phyloP scores from a whole-genome alignment of 2,329 filamentous ascomycete genomes.

The Fusarium torulosum region DNA sequence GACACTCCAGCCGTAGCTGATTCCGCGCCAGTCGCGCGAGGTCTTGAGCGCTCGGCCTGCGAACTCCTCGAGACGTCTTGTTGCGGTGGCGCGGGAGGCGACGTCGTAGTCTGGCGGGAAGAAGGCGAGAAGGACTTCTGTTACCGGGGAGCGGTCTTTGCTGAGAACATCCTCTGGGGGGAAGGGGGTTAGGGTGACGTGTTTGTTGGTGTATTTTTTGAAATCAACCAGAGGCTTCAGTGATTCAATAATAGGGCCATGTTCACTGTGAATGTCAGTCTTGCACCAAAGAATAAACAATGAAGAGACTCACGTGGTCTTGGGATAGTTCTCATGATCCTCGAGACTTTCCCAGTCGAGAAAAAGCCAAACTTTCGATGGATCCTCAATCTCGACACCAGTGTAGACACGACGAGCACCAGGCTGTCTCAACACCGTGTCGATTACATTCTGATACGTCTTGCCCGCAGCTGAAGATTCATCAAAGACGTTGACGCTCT shows the following conservation, averaged over 20 bases:
- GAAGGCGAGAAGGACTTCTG: slow-evolving; percentile 41
- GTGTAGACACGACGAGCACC: slow-evolving; percentile 43
- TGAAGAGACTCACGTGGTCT: slow-evolving; percentile 29
- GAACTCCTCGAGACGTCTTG: slow-evolving; percentile 35
- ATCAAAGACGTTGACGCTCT: slow-evolving; percentile 33
- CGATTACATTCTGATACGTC: slow-evolving; percentile 25
- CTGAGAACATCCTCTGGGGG: slow-evolving; percentile 42
- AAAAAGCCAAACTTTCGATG: slow-evolving; percentile 44
- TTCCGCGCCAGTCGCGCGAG: slow-evolving; percentile 40
- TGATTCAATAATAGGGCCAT: slow-evolving; percentile 36
- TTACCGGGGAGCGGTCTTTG: slow-evolving; percentile 38
- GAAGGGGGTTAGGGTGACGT: slow-evolving; percentile 40
- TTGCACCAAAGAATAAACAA: rapidly evolving
- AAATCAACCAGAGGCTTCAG: slow-evolving; percentile 36
- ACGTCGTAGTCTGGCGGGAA: slow-evolving; percentile 41
- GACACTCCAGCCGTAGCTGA: slow-evolving; percentile 51
- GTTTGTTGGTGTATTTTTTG: slow-evolving; percentile 37
- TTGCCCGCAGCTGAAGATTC: slow-evolving; percentile 32
- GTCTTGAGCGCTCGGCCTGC: slow-evolving; percentile 32
- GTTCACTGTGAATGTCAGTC: slow-evolving; percentile 7
- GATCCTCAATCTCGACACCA: slow-evolving; percentile 44
- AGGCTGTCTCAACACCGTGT: slow-evolving; percentile 41
- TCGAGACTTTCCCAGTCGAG: slow-evolving; percentile 46
- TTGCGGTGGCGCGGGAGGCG: slow-evolving; percentile 36
- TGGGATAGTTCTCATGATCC: slow-evolving; percentile 36